Evolutionary conservation across 2,329 filamentous ascomycete species (phyloP), one percentile per base, ranked within the genome.

Genomic region (Pseudonectria buxi): DNA sequence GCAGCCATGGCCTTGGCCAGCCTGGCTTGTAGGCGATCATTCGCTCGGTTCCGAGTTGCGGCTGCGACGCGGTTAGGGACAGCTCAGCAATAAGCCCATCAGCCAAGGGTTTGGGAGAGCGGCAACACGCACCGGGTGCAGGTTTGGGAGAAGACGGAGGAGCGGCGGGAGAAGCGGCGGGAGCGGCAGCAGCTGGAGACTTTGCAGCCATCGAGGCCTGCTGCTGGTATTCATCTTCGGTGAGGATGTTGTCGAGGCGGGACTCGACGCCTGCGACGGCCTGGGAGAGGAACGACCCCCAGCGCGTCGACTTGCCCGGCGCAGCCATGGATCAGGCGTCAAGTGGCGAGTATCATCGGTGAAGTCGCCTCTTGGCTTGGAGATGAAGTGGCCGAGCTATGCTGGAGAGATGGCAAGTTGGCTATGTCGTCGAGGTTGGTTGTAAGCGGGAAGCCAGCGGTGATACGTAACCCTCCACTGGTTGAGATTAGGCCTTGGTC

Each of bases 201-300:
- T 48, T 41, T 45, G 59, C 30, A 4, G 6, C 9, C 30, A 33
- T 39, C 11, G 35, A 7, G 15, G 24, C 11, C 37, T 36, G n/a
- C 26, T 32, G 33, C 41, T 50, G 50, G 10, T 38, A 43, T 7
- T 54, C 75, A 28, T 82, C 78, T 36, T 95, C 89, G 35, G 87
- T 80, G 41, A 98, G 74, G 39, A 98, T 94, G 32, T 78, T 89
- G 60, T 98, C 92, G 40, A 98, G 75, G 28, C 86, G 81, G 40
- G 89, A 94, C 65, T 98, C 92, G 39, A 98, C 84, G 41, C 89
- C 89, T 36, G 89, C 88, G 41, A 96, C 87, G 45, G 90, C 89
- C 62, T 90, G 86, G 46, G 88, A 85, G 41, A 95, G 73, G 57
- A 95, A 83, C 24, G 78, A 79, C 30, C 82, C 83, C 84, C 84